Evolutionary conservation across 169 alveolate genomes (phyloP).

Genomic region (Cryptosporidium tyzzeri): DNA sequence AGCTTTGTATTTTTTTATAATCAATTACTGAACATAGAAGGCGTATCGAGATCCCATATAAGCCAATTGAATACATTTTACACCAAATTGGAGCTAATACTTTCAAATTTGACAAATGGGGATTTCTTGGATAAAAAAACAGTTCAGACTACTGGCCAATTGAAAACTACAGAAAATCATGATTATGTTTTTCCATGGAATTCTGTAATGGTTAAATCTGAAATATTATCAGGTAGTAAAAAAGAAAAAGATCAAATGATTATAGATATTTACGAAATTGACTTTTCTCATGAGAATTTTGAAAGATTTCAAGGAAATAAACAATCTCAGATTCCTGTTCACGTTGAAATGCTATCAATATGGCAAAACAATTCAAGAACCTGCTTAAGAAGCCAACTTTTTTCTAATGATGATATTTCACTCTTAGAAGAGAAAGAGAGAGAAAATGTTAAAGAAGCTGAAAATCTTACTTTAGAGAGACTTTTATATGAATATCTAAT

Average conservation of each 20-base stretch:
- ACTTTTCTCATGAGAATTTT: neutral
- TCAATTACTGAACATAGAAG: slow-evolving; percentile 3
- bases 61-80: slow-evolving; percentile 16
- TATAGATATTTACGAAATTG: slow-evolving; percentile 30
- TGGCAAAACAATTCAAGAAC: slow-evolving; percentile 26
- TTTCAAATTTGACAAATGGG: slow-evolving; percentile 32
- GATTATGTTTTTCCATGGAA: slow-evolving; percentile 50
- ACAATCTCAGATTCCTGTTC: slow-evolving; percentile 38
- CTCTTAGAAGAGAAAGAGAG: slow-evolving; percentile 15
- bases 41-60: slow-evolving; percentile 43
- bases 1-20: slow-evolving; percentile 53
- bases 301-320: neutral
- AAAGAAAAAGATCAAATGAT: neutral
- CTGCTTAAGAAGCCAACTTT: slow-evolving; percentile 32
- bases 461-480: slow-evolving; percentile 18
- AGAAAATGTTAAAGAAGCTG: neutral
- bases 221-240: neutral
- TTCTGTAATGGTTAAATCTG: slow-evolving; percentile 17
- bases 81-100: slow-evolving; percentile 28
- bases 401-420: slow-evolving; percentile 24
- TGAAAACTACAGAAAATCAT: neutral
- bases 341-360: slow-evolving; percentile 48
- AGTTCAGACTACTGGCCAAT: neutral
- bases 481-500: slow-evolving; percentile 24
- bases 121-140: neutral